Evolutionary conservation across 768 basidiomycete species (phyloP).

Genomic region (Panellus pusillus): DNA sequence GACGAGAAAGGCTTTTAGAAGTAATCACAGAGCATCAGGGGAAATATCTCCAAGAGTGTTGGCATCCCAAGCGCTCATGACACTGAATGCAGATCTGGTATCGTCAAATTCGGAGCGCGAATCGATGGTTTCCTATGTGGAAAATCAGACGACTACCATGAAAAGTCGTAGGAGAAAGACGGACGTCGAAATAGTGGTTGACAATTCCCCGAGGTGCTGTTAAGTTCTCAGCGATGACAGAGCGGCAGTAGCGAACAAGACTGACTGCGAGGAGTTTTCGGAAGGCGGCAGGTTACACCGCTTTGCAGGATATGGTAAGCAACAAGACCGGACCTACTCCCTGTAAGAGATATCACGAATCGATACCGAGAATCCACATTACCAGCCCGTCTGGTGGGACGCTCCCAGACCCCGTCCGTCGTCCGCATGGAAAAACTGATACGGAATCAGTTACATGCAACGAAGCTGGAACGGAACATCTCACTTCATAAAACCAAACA

Average conservation of each 20-base stretch:
- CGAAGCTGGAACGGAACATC: constrained; percentile 13
- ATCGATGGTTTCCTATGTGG: constrained; percentile 68
- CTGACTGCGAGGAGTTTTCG: constrained; percentile 92
- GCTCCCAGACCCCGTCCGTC: constrained; percentile 91
- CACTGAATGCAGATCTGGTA: constrained; percentile 57
- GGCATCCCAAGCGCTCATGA: constrained; percentile 54
- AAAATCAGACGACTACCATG: constrained; percentile 5
- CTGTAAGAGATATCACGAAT: background rate
- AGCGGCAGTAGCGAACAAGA: constrained; percentile 12
- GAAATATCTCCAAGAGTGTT: constrained; percentile 69
- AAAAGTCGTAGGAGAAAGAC: constrained; percentile 27
- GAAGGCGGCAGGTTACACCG: constrained; percentile 84
- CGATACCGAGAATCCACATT: constrained; percentile 9
- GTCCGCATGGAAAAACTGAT: constrained; percentile 93
- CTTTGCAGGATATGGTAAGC: constrained; percentile 91
- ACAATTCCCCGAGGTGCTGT: constrained; percentile 85
- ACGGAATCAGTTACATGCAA: background rate
- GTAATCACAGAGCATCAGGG: constrained; percentile 60
- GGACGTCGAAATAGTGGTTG: constrained; percentile 91
- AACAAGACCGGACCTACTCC: constrained; percentile 77
- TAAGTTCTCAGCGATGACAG: constrained; percentile 10
- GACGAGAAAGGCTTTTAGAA: background rate
- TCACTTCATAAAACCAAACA: constrained; percentile 92
- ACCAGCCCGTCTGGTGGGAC: constrained; percentile 99
- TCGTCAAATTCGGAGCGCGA: constrained; percentile 73